Base-by-base conservation (phyloP, 2,329 filamentous ascomycete genomes). In the Atkinsonella hypoxylon region DNA sequence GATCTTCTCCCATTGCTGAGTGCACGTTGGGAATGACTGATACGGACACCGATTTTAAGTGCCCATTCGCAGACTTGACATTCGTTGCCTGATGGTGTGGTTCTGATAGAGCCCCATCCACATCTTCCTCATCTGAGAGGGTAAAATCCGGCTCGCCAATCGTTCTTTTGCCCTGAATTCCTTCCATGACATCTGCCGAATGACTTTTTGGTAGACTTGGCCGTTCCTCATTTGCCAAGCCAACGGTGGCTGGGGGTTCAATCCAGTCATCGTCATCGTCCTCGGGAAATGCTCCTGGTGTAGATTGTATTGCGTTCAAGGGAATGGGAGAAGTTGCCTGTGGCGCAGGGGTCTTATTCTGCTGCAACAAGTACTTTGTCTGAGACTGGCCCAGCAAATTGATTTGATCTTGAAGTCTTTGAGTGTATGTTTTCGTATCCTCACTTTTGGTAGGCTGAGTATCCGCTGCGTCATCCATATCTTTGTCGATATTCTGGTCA, bases 401-500 rank as follows among this genome's bases (percentile, higher is more conserved):
- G 59, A 98, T 97, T 59, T 90, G 89, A 60, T 97, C 91, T 57
- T 95, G 89, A 15, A 98, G 74, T 42, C 87, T 78, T 65, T 97
- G 90, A 0, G 93, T 95, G n/a, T 93, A 94, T 0, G 89, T 90
- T 64, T 94, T 94, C 9, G 65, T 65, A 39, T 75, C 73, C 1
- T 71, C 69, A 22, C 81, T 75, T 32, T 72, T 66, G 20, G 51
- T 20, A 11, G 56, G 54, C 34, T 66, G 61, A 6, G 60, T 56
- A 3, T 58, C 56, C 2, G 61, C 59, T 17, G 71, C 62, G n/a
- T 72, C 67, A 50, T 77, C 70, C 50, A 73, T 58, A 41, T 82
- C 73, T 67, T 78, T 75, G 4, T 74, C 75, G 36, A 80, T 75
- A n/a, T 75, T 72, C 55, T 70, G 69, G 12, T 72, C 70, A 30